phyloP scores from a whole-genome alignment of 148 eudicot species.

The Rhododendron griersonianum region DNA sequence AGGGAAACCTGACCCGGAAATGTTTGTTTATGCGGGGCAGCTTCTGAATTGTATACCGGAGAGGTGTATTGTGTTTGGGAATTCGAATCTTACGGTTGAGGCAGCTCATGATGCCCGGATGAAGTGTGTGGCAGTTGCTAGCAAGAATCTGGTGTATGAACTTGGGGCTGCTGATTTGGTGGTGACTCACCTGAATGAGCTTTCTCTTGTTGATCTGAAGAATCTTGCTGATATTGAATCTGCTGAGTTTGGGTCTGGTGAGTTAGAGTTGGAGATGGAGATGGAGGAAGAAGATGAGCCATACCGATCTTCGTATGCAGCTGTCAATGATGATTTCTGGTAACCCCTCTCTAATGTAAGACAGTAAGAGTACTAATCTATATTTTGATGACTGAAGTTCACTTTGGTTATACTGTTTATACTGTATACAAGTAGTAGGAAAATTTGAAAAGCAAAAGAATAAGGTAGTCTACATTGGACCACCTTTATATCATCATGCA shows the following conservation, averaged over 20 bases:
- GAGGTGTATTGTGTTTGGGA: constrained; percentile 90
- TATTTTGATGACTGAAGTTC: constrained; percentile 18
- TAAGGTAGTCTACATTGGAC: constrained; percentile 39
- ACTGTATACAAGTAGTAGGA: constrained; percentile 33
- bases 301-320: constrained; percentile 31
- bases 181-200: constrained; percentile 78
- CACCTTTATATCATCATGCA: constrained; percentile 30
- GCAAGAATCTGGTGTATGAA: constrained; percentile 91
- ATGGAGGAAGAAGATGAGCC: constrained; percentile 52
- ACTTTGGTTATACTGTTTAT: constrained; percentile 28
- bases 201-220: constrained; percentile 78
- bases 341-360: constrained; percentile 34
- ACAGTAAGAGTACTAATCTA: constrained; percentile 19
- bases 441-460: constrained; percentile 19
- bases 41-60: constrained; percentile 71
- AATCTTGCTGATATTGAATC: constrained; percentile 71
- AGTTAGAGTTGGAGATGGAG: constrained; percentile 84
- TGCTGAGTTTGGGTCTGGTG: constrained; percentile 50
- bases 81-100: constrained; percentile 82
- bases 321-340: constrained; percentile 71
- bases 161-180: constrained; percentile 93
- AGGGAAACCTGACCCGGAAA: constrained; percentile 97
- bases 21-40: constrained; percentile 87
- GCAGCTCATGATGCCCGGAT: constrained; percentile 92
- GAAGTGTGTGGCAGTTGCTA: constrained; percentile 98